A percentile compares a stretch with the other conserved stretches of the same genome.
phyloP scores from a whole-genome alignment of 345 rosid genomes.

The Populus davidiana region DNA sequence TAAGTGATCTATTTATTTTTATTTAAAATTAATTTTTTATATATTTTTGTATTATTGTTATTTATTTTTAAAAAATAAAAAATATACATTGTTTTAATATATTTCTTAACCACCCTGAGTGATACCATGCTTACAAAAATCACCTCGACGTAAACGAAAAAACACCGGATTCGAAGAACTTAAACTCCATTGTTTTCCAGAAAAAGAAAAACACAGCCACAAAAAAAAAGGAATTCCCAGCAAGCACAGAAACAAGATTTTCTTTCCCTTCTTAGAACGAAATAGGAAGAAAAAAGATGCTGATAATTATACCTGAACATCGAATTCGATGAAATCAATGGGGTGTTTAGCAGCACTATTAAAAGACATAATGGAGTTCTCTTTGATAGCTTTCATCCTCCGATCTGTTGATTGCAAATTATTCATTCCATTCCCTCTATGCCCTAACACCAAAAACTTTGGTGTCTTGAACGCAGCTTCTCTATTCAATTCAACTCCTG shows the following conservation, averaged over 20 bases:
- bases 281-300: background rate
- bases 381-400: constrained; percentile 67
- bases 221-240: background rate
- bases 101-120: too few relatives aligned
- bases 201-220: background rate
- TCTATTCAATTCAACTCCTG: constrained; percentile 39
- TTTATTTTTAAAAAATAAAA: too few relatives aligned
- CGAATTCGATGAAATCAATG: constrained; percentile 86
- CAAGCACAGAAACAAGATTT: background rate
- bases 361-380: constrained; percentile 78
- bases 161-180: background rate
- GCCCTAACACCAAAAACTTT: constrained; percentile 74
- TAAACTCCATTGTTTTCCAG: background rate
- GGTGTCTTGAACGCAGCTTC: constrained; percentile 39
- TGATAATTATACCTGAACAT: constrained; percentile 70
- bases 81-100: too few relatives aligned
- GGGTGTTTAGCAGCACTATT: constrained; percentile 70
- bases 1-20: background rate
- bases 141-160: background rate
- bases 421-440: constrained; percentile 95
- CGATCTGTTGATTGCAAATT: constrained; percentile 49
- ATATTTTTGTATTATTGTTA: too few relatives aligned
- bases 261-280: background rate
- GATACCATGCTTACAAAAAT: too few relatives aligned
- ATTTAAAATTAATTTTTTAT: too few relatives aligned